Evolutionary conservation across 2,329 filamentous ascomycete species (phyloP), one percentile per base, ranked within the genome.

Genomic region (Paradendryphiella salina): DNA sequence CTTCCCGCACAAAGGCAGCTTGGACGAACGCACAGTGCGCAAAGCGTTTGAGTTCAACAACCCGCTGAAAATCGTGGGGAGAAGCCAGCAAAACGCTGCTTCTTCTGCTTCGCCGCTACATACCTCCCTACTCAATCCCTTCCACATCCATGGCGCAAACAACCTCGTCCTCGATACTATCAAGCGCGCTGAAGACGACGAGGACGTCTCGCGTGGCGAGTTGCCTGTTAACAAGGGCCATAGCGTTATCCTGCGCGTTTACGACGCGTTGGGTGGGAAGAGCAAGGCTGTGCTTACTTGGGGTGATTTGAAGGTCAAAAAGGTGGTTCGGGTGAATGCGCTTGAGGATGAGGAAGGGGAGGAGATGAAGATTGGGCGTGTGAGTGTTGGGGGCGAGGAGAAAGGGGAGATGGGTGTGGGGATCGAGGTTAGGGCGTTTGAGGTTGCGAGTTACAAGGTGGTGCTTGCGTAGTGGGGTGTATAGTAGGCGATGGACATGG

Each of bases 31-130:
- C 14, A 96, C 91, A 0, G 84, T 97, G 36, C 85, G 87, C 51
- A 89, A 91, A 10, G 93, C 88, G 0, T 92, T 88, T 71, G 89
- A 93, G 61, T 95, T 97, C 80, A 96, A 97, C 75, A 89, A 87
- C 60, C 90, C 91, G 0, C 76, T 96, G 57, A 80, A 80, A 44
- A 70, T 87, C 9, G 75, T 84, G 39, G 66, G 66, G 0, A 63
- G 64, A 26, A 26, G 8, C 23, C 7, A 26, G 6, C 23, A 26
- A 3, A 3, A 26, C 8, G 23, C 23, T 26, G 9, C 23, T 26
- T 10, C 23, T 26, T 26, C 23, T 2, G n/a, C n/a, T n/a, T n/a
- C n/a, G n/a, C n/a, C 53, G 46, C 37, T 39, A 11, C 41, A 41
- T 20, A 18, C 14, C 32, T 14, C 50, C n/a, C 59, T 78, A 1